Evolutionary conservation across 208 protist genomes (phyloP).

Genomic region (Balamuthia mandrillaris): DNA sequence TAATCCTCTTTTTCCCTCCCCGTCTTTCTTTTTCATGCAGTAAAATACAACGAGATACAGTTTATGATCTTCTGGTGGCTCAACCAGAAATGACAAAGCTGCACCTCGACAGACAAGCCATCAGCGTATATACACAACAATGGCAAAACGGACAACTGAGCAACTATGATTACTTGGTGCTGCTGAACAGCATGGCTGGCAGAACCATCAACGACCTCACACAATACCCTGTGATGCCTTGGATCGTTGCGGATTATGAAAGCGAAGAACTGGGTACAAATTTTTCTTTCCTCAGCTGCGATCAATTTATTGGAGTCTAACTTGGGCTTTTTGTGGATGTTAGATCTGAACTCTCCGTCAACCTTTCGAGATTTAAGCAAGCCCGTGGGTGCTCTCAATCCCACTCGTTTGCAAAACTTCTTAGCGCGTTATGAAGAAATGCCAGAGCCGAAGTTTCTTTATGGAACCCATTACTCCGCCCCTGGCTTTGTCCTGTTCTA

Average conservation of each 20-base stretch:
- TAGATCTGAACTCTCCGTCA: conserved; percentile 63
- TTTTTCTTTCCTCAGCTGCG: not conserved
- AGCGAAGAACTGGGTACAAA: conserved; percentile 55
- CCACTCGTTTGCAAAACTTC: conserved; percentile 70
- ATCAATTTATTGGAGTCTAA: not conserved
- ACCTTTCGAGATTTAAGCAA: conserved; percentile 85
- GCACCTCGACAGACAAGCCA: not conserved
- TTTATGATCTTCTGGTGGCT: conserved; percentile 7
- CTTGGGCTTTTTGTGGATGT: conserved; percentile 11
- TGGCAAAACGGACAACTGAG: conserved; percentile 69
- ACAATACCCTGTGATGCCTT: conserved; percentile 88
- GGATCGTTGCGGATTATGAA: conserved; percentile 85
- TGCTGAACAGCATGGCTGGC: conserved; percentile 81
- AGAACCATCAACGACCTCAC: conserved; percentile 72
- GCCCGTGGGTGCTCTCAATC: conserved; percentile 85
- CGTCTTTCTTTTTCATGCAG: not conserved
- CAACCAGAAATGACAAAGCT: conserved; percentile 39
- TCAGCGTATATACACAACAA: not conserved
- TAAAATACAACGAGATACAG: not conserved
- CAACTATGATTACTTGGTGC: conserved; percentile 85
- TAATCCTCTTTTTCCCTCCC: not conserved
- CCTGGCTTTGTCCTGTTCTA: conserved; percentile 86
- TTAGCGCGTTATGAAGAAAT: conserved; percentile 65
- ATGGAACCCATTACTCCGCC: conserved; percentile 92
- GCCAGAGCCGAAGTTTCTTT: conserved; percentile 75